Conservation (phyloP, 495 filamentous ascomycete genomes). For the Annulohypoxylon moriforme region DNA sequence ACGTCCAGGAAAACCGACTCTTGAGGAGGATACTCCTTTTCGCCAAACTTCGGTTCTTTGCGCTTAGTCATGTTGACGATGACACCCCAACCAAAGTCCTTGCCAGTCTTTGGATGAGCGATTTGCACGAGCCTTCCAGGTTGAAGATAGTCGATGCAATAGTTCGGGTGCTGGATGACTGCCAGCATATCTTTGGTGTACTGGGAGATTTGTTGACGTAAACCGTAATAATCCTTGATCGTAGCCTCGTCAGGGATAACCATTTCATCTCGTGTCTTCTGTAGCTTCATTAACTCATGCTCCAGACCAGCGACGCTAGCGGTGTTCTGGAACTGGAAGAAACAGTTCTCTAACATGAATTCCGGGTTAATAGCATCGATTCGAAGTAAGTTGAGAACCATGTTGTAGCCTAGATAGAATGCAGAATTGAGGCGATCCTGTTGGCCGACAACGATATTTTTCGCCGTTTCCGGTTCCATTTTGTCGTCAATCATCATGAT, state of each 20-base stretch:
- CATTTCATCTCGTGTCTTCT: constrained; percentile 75
- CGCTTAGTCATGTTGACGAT: constrained; percentile 77
- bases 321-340: constrained; percentile 97
- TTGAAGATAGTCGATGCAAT: constrained; percentile 82
- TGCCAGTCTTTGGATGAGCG: constrained; percentile 70
- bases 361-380: constrained; percentile 97
- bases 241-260: constrained; percentile 84
- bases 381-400: constrained; percentile 95
- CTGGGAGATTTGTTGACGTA: constrained; percentile 82
- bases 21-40: constrained; percentile 74
- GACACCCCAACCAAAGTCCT: constrained; percentile 94
- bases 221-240: constrained; percentile 90
- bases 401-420: constrained; percentile 99
- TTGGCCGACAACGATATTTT: constrained; percentile 93
- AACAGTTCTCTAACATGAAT: constrained; percentile 95
- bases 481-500: constrained; percentile 99
- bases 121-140: constrained; percentile 86
- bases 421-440: constrained; percentile 97
- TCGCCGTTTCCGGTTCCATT: constrained; percentile 93
- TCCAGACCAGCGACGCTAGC: constrained; percentile 85
- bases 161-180: constrained; percentile 89
- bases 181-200: constrained; percentile 86
- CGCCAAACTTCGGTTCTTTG: constrained; percentile 65
- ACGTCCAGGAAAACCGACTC: constrained; percentile 85
- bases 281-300: constrained; percentile 77